Conservation (phyloP, 73 alveolate species). For the Uronychia setigera region DNA sequence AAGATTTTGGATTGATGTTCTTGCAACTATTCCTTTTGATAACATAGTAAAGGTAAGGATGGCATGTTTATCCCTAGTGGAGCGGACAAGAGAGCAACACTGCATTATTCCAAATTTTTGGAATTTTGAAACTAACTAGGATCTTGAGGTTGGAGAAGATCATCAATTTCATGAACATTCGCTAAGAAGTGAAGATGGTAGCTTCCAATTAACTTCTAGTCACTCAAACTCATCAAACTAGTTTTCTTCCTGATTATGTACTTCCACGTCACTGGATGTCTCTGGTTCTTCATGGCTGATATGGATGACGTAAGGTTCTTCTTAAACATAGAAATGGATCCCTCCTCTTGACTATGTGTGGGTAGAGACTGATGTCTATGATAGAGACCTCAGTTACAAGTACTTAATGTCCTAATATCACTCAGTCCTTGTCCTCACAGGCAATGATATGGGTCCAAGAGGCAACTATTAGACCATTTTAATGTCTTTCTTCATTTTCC, state of each 20-base stretch:
- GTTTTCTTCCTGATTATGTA: constrained; percentile 21
- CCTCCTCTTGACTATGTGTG: constrained; percentile 23
- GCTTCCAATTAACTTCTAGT: constrained; percentile 4
- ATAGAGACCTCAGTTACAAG: not conserved
- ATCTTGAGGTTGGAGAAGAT: constrained; percentile 33
- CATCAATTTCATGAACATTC: constrained; percentile 35
- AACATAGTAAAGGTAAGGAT: not conserved
- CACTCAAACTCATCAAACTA: constrained; percentile 2
- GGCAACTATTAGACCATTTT: not conserved
- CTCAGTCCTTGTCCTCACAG: constrained; percentile 12
- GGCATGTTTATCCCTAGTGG: not conserved
- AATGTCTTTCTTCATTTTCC: not conserved
- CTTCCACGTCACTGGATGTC: constrained; percentile 40
- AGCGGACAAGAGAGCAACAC: not conserved
- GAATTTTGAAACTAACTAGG: constrained; percentile 44
- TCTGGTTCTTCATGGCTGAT: constrained; percentile 19
- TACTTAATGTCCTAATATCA: constrained; percentile 1
- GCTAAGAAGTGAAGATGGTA: constrained; percentile 43
- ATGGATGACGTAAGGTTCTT: not conserved
- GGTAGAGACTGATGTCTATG: not conserved
- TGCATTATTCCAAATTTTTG: constrained; percentile 17
- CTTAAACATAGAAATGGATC: constrained; percentile 3
- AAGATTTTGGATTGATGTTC: constrained; percentile 25
- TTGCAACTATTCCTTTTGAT: constrained; percentile 58
- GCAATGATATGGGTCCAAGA: constrained; percentile 24